Base-by-base conservation (phyloP, 257 asterid genomes). In the Voacanga thouarsii region DNA sequence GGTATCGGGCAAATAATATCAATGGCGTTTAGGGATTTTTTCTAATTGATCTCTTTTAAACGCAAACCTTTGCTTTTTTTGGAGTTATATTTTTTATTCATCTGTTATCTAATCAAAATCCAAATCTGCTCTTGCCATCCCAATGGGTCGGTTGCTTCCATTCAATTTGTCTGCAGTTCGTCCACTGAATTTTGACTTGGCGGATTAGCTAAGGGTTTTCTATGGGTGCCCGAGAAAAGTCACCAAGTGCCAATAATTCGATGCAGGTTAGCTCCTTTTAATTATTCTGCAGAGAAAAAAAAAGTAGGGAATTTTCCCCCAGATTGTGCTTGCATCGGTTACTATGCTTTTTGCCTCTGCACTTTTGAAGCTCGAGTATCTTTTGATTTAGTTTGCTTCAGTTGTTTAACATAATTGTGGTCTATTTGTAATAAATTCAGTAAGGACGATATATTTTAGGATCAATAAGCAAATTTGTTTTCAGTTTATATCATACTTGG, bases 11-110 rank as follows among this genome's bases (percentile, higher is more conserved):
- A 69, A 64, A n/a, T 68, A 60, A 68, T 59, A 68, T 75, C 86
- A 81, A 85, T 90, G 90, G 91, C 82, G 87, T 83, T 89, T 88
- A 88, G 93, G 90, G 90, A 87, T 93, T 85, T 83, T 47, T 53
- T 45, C 57, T 80, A 85, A 84, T 82, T 84, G 85, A 79, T 71
- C 74, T 75, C 57, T 69, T 67, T 80, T 78, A 64, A 60, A 70
- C 80, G 74, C 82, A 65, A 78, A 80, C 39, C 51, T 39, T 61
- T 79, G 30, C 43, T 21, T 69, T 56, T 79, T 76, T 71, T 63
- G 65, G 75, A 55, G 44, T 77, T 39, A 50, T 71, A 78, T 53
- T 45, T 72, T 74, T 68, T 63, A 23, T 50, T 56, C 64, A 39
- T 77, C 69, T 80, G 65, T 66, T 82, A 30, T 72, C 65, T 74